Conservation (phyloP, 768 basidiomycete genomes). For the Cytidiella melzeri region DNA sequence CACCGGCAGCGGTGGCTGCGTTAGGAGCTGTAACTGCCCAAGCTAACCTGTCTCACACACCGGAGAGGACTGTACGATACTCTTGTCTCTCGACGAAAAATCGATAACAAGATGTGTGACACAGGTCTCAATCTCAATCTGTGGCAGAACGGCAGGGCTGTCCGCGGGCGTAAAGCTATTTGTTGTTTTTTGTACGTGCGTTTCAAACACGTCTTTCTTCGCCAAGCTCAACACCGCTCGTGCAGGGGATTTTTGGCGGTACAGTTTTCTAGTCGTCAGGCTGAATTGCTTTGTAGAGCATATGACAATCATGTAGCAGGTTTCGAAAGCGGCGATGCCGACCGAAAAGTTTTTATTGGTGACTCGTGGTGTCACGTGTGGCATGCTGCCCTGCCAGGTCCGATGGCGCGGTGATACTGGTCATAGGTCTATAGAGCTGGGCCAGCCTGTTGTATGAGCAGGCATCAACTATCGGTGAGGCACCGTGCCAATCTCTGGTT, state of each 20-base stretch:
- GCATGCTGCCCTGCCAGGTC: too few species aligned
- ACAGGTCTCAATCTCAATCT: conserved; percentile 50
- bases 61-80: conserved; percentile 42
- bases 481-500: too few species aligned
- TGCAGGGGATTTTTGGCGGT: background rate
- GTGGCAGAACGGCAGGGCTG: conserved; percentile 22
- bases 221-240: background rate
- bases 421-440: conserved; percentile 36
- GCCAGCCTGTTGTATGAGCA: conserved; percentile 43
- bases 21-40: background rate
- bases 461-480: conserved; percentile 47
- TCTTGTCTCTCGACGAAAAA: too few species aligned
- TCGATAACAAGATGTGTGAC: background rate
- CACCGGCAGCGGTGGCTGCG: conserved; percentile 4
- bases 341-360: too few species aligned
- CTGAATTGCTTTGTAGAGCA: too few species aligned
- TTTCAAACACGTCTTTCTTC: background rate
- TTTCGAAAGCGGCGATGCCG: too few species aligned
- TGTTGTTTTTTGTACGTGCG: conserved; percentile 43
- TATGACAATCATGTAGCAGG: too few species aligned
- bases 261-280: too few species aligned
- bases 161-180: conserved; percentile 42
- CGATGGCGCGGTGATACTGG: conserved; percentile 14
- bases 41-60: conserved; percentile 19
- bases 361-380: too few species aligned